Evolutionary conservation across 225 moss, liverwort and hornwort genomes (phyloP).

Genomic region (Marchantia paleacea): DNA sequence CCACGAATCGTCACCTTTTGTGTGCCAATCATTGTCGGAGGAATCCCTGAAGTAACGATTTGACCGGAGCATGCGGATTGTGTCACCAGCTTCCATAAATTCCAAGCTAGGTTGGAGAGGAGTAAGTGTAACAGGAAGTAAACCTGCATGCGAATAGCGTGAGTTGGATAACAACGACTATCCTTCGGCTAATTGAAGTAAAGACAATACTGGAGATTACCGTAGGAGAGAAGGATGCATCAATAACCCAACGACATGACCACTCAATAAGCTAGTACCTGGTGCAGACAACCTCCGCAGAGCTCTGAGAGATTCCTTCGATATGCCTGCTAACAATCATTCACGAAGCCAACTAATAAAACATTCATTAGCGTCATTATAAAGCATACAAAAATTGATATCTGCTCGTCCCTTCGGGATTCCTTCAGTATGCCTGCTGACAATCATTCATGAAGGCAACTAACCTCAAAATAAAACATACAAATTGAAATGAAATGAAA

Average conservation of each 20-base stretch:
- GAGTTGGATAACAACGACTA: neutral
- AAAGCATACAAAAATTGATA: too few relatives aligned
- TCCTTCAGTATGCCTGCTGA: too few relatives aligned
- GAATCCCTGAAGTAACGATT: constrained; percentile 53
- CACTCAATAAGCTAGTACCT: constrained; percentile 17
- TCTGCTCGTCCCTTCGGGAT: too few relatives aligned
- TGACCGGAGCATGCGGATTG: constrained; percentile 52
- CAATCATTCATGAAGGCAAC: too few relatives aligned
- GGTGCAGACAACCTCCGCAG: constrained; percentile 40
- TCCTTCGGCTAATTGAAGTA: neutral
- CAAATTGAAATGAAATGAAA: too few relatives aligned
- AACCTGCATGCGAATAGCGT: constrained; percentile 36
- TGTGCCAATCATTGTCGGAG: constrained; percentile 27
- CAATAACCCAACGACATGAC: neutral
- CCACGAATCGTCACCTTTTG: constrained; percentile 47
- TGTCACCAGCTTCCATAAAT: constrained; percentile 61
- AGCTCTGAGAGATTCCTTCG: constrained; percentile 40
- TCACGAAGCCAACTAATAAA: neutral
- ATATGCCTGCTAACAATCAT: constrained; percentile 38
- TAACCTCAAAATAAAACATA: too few relatives aligned
- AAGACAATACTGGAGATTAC: neutral
- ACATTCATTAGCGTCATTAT: too few relatives aligned
- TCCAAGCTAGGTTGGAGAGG: constrained; percentile 63
- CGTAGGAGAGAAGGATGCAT: neutral
- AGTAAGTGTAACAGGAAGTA: constrained; percentile 64